Base-by-base conservation (phyloP, 2,329 filamentous ascomycete genomes). In the Arthrobotrys megalospora region DNA sequence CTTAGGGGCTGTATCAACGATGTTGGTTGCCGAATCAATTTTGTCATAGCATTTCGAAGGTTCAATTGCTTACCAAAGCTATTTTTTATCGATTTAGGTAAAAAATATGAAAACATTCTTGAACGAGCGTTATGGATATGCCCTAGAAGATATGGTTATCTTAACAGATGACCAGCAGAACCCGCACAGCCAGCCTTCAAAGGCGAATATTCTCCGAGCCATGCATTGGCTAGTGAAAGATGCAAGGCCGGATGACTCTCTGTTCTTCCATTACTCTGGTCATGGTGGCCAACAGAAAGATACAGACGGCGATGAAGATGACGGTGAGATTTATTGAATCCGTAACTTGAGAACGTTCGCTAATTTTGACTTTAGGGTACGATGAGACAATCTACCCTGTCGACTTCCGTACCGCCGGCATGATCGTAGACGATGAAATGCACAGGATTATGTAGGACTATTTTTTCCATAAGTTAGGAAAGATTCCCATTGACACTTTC, bases 301-400 rank as follows among this genome's bases (percentile, higher is more conserved):
- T 82, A 81, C 88, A 21, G 91, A 93, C 82, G 91, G 91, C 45
- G 92, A 94, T 82, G 92, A 94, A 83, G 90, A 92, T 34, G 92
- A 94, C 82, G 92, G 92, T 82, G 62, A 70, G 81, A 10, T 38
- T 19, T 7, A 24, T 8, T 47, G 10, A 11, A 7, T 21, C 5
- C 1, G 6, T 21, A 48, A 2, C 14, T 19, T 36, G 3, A 28
- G 19, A 34, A 32, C n/a, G 0, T 36, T 21, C 19, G 11, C 41
- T 71, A 41, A 70, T n/a, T 34, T 12, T 19, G 5, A 24, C 11
- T 14, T 3, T 72, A 82, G 81, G 87, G 80, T 91, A 89, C 80
- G 92, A 94, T 82, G 92, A 94, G 83, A 91, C 92, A 76, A 93
- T 94, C 81, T 94, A 93, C 83, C 92, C 92, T 0, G 90, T 93